phyloP scores from a whole-genome alignment of 257 asterid genomes.

The Gynochthodes officinalis region DNA sequence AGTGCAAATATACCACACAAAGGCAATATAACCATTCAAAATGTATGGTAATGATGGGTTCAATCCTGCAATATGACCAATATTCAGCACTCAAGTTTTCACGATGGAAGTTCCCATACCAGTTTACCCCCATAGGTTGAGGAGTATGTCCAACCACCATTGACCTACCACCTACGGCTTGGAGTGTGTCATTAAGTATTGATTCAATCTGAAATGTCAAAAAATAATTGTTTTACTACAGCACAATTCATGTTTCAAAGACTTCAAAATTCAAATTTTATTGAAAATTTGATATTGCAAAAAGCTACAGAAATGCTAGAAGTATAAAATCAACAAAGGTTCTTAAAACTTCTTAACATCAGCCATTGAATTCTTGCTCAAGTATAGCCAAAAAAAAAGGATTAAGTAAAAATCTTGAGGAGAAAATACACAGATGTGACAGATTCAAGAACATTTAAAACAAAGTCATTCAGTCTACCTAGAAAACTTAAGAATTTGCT shows the following conservation, averaged over 20 bases:
- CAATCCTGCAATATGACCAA: not conserved
- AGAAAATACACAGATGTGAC: not conserved
- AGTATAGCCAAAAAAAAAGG: not conserved
- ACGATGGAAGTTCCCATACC: slow-evolving; percentile 41
- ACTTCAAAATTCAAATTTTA: not conserved
- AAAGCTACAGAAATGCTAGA: not conserved
- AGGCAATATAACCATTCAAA: not conserved
- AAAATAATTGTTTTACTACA: not conserved
- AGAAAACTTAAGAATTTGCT: not conserved
- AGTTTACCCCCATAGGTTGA: slow-evolving; percentile 79
- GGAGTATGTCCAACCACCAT: slow-evolving; percentile 99
- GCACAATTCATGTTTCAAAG: not conserved
- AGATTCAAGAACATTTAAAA: not conserved
- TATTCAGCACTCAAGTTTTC: not conserved
- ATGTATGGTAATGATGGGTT: not conserved
- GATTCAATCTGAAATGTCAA: slow-evolving; percentile 55
- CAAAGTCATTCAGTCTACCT: not conserved
- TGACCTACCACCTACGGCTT: slow-evolving; percentile 75
- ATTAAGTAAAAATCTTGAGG: not conserved
- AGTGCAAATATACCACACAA: slow-evolving; percentile 3
- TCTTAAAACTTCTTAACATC: not conserved
- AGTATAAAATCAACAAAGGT: not conserved
- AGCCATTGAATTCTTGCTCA: not conserved
- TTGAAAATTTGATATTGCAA: not conserved
- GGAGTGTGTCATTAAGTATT: slow-evolving; percentile 70